Evolutionary conservation across 345 rosid species (phyloP), one percentile per base, ranked within the genome.

Genomic region (Heritiera fomes): DNA sequence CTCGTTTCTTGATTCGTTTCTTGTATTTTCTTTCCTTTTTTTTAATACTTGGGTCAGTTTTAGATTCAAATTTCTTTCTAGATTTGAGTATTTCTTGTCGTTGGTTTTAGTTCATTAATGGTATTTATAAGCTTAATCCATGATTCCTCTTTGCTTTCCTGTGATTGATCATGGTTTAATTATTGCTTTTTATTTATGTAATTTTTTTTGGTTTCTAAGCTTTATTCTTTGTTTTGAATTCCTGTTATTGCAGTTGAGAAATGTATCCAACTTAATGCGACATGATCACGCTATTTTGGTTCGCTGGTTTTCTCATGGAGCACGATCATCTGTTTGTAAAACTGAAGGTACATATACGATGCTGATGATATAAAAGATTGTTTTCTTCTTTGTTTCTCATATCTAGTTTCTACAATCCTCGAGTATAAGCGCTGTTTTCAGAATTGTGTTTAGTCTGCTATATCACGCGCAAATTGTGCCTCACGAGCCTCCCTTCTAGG

Each of bases 301-400:
- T 60, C 89, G 92, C 6, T 89, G 92, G 84, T 87, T 89, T 81
- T 87, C 98, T 72, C 84, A 88, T 55, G 85, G 75, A 64, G 70
- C 83, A 55, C 86, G 79, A 10, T 66, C 84, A 68, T 83, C 85
- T 64, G 68, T 77, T 80, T 30, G 67, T 83, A 91, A 78, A 84
- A 80, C 82, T 49, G 83, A 86, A 84, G 96, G 98, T 94, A 84
- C 53, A 73, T 53, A 45, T 55, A 28, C 15, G 13, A 38, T 76
- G 52, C 41, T 34, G 15, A 11, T 79, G 64, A 46, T 73, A 50
- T 40, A 66, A 30, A 30, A 10, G 49, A 18, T 49, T 49, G 2
- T 14, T 7, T 76, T 45, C 34, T 30, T 41, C 8, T 72, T 71
- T 76, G 66, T 43, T 50, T 32, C 20, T 62, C 11, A 61, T 53